Evolutionary conservation across 306 rosid genomes (phyloP), one percentile per base, ranked within the genome.

Genomic region (Cucurbita argyrosperma): DNA sequence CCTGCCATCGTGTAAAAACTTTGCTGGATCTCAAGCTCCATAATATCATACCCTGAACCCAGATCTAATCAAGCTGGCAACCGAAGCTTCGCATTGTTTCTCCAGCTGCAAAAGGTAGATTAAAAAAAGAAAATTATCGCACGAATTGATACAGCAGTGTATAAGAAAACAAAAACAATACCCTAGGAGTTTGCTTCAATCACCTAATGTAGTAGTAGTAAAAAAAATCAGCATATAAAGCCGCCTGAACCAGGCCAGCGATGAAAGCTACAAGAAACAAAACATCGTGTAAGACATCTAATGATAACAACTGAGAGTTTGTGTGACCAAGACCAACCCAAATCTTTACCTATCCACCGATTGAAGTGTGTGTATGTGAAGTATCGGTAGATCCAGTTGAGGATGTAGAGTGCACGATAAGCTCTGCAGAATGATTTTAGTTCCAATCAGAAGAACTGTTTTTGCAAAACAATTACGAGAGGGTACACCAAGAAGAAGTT

Each of bases 381-480:
- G 76, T 94, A 88, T 79, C 99, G 99, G 80, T 94, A 94, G 77
- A 94, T 94, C 99, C 99, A 94, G 79, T 94, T 94, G 67, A 94
- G 88, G 70, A 94, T 91, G 90, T 94, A 94, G 72, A 94, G 82
- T 52, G 87, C 97, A 64, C 97, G 99, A 71, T 94, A 94, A 21
- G 96, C 99, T 79, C 97, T 94, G 89, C 85, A 85, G 54, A 81
- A 78, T 16, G 30, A 77, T 72, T 79, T 49, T 42, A 35, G 54
- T 71, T 49, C 14, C 38, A 61, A 50, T 63, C 72, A 75, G 13
- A 63, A 38, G 14, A 70, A 70, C 9, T 21, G 49, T 70, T 15
- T 46, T 70, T 70, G 16, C 10, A 70, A n/a, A 51, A 50, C 60
- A 16, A 70, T 2, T 16, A 7, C 16, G 7, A 9, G 46, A 50